Percentiles rank a stretch among this genome's conserved stretches.
Evolutionary conservation across 2,329 filamentous ascomycete genomes (phyloP).

Genomic region (Alternaria brassicae): DNA sequence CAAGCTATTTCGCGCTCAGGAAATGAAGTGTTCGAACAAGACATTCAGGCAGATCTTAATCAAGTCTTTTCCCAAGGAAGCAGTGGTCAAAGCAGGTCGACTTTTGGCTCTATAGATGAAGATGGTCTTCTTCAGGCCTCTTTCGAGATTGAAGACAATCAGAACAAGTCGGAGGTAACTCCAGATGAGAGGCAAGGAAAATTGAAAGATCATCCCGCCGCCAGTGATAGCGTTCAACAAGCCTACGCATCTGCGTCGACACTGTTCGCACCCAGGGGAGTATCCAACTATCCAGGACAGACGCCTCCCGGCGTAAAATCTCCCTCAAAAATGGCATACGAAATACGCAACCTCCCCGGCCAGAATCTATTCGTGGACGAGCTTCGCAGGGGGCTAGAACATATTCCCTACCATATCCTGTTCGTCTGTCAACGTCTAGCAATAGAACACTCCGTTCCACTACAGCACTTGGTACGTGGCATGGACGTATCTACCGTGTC

Average conservation of each 20-base stretch:
- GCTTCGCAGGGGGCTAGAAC: constrained; percentile 8
- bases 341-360: constrained; percentile 38
- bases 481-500: constrained; percentile 14
- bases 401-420: constrained; percentile 40
- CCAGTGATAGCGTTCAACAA: neutral
- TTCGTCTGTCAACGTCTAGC: constrained; percentile 46
- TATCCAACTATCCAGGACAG: neutral
- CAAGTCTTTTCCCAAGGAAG: constrained; percentile 19
- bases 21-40: constrained; percentile 1
- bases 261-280: too few relatives aligned
- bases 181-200: neutral
- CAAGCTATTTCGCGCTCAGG: constrained; percentile 13
- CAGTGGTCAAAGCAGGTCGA: constrained; percentile 30
- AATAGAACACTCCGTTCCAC: constrained; percentile 14
- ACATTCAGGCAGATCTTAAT: constrained; percentile 8
- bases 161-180: neutral
- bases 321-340: constrained; percentile 25
- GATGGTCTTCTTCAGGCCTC: constrained; percentile 24
- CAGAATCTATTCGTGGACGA: constrained; percentile 41
- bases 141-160: constrained; percentile 18
- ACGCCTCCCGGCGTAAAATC: constrained; percentile 12
- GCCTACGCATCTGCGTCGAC: neutral
- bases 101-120: constrained; percentile 38
- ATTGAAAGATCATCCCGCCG: neutral
- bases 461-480: constrained; percentile 23